Base-by-base conservation (phyloP, 805 yeast species). In the Ogataea thermomethanolica region DNA sequence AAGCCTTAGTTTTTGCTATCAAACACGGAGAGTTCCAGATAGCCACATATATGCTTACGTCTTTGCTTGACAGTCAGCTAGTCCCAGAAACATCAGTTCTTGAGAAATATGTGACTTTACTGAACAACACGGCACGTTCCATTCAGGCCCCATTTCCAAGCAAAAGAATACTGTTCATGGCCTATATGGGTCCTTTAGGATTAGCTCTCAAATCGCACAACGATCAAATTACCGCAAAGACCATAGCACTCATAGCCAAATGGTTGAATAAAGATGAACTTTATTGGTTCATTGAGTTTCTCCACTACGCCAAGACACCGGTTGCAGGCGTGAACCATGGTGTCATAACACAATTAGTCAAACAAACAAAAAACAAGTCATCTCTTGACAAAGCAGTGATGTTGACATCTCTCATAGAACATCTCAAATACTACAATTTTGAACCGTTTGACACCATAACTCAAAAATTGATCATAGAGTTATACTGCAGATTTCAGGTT, bases 161-260 rank as follows among this genome's bases (percentile, higher is more conserved):
- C 24, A 49, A 50, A 25, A 48, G 38, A 31, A 25, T 53, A 28
- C 36, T 60, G 7, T 60, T 58, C 39, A 58, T 51, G 39, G 51
- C 53, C 8, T 49, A 53, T 24, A 35, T 56, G 1, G 21, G 35
- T 7, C 48, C 53, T n/a, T 27, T 52, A 22, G 49, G 48, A 3
- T 7, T 9, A 4, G 29, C 49, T 1, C 34, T 56, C 5, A 34
- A 34, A 26, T 17, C 28, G n/a, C 37, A 39, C 14, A 23, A 40
- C 5, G 45, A 39, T 8, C 37, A 48, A 26, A 23, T 53, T 6
- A 44, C 45, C 9, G 23, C 30, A 5, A 26, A 29, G 8, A 36
- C 43, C 1, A 21, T 49, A 7, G 23, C 11, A 7, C 22, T 35
- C 13, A 39, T 58, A 8, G 8, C 48, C 3, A 24, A 26, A 7